Conservation (phyloP, 129 eudicot genomes). For the Heracleum sosnowskyi region DNA sequence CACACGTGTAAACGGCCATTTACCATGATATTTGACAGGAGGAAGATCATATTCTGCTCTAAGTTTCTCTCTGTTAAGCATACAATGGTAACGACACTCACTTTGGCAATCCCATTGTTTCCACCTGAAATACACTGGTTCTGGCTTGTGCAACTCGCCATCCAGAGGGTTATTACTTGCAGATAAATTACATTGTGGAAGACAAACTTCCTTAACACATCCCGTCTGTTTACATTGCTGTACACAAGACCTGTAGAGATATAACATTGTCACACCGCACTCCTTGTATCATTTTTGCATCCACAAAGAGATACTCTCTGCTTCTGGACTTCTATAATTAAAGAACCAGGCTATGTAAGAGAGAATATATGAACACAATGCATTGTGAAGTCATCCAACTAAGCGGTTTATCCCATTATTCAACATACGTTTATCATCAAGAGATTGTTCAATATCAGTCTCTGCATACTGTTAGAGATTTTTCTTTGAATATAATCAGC, state of each 20-base stretch:
- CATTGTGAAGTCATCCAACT: background rate
- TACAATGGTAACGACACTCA: constrained; percentile 82
- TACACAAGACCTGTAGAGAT: constrained; percentile 52
- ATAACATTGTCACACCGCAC: background rate
- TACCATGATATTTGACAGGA: constrained; percentile 90
- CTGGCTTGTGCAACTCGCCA: constrained; percentile 72
- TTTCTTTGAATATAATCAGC: background rate
- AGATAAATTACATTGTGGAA: constrained; percentile 55
- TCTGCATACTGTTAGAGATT: background rate
- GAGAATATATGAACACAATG: background rate
- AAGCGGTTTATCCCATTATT: background rate
- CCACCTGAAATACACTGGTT: constrained; percentile 58
- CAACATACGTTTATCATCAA: background rate
- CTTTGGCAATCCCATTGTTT: constrained; percentile 73
- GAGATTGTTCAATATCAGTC: background rate
- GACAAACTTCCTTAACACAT: constrained; percentile 62
- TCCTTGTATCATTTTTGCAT: constrained; percentile 2
- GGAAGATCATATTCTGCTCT: constrained; percentile 49
- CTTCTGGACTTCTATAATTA: background rate
- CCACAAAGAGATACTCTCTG: background rate
- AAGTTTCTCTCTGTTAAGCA: constrained; percentile 57
- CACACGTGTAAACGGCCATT: constrained; percentile 81
- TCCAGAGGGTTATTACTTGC: constrained; percentile 34
- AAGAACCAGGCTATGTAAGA: background rate
- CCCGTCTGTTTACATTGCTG: constrained; percentile 57